Percentiles rank a stretch among this genome's conserved stretches.
phyloP scores from a whole-genome alignment of 1,284 basidiomycete species.

The Thelephora terrestris region DNA sequence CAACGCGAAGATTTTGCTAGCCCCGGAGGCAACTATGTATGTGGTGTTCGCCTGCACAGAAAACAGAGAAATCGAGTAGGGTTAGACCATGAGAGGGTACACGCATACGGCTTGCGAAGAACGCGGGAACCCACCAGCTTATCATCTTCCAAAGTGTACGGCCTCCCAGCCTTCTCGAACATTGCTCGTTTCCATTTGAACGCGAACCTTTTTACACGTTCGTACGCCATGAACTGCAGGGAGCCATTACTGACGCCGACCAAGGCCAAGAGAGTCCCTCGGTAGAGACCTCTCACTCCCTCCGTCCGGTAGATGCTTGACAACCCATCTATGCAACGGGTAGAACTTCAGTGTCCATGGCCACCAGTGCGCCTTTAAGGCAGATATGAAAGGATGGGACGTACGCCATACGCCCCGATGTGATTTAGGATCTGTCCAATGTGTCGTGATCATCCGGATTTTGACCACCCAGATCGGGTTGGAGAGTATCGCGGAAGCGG shows the following conservation, averaged over 20 bases:
- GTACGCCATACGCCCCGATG: conserved; percentile 76
- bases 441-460: conserved; percentile 93
- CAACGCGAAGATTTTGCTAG: conserved; percentile 83
- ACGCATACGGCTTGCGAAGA: neutral
- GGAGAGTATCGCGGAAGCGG: conserved; percentile 88
- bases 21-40: conserved; percentile 89
- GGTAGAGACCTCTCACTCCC: conserved; percentile 76
- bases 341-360: neutral
- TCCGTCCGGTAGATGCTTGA: conserved; percentile 60
- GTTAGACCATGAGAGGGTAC: neutral
- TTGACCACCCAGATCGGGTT: conserved; percentile 99
- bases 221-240: conserved; percentile 94
- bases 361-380: too few species aligned
- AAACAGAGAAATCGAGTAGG: neutral
- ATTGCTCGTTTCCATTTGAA: conserved; percentile 65
- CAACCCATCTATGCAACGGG: conserved; percentile 56
- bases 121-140: conserved; percentile 58
- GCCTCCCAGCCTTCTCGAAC: conserved; percentile 46
- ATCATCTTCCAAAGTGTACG: conserved; percentile 65
- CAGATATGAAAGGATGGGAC: too few species aligned
- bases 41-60: conserved; percentile 71
- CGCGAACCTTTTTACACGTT: conserved; percentile 88
- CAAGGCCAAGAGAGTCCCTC: conserved; percentile 82
- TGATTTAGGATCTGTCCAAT: conserved; percentile 48
- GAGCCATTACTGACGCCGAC: conserved; percentile 95